Evolutionary conservation across 2,329 filamentous ascomycete genomes (phyloP).

Genomic region (Colletotrichum horii): DNA sequence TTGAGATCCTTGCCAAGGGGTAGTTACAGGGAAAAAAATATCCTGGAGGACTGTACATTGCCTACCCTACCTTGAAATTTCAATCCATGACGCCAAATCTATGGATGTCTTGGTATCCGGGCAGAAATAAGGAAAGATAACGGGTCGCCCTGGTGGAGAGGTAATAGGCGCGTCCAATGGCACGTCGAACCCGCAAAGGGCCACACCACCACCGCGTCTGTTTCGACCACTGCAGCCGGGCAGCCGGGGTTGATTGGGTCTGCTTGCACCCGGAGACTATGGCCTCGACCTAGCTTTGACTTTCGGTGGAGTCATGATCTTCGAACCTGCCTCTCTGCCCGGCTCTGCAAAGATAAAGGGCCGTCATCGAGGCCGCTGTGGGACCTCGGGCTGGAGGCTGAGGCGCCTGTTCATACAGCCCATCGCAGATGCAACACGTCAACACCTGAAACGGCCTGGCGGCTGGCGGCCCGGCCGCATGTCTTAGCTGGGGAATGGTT

Average conservation of each 20-base stretch:
- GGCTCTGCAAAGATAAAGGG: background rate
- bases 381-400: constrained; percentile 5
- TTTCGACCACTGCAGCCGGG: background rate
- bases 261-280: constrained; percentile 2
- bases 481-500: background rate
- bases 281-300: background rate
- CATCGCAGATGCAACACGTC: background rate
- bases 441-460: constrained; percentile 15
- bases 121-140: background rate
- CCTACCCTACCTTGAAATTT: background rate
- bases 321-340: background rate
- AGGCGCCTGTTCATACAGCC: constrained; percentile 18
- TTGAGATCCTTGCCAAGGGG: too few species aligned
- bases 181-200: background rate
- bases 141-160: background rate
- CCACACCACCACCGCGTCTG: background rate
- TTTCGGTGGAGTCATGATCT: background rate
- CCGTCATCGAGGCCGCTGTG: background rate
- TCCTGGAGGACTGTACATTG: too few species aligned
- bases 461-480: constrained; percentile 14
- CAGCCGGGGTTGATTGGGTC: constrained; percentile 13
- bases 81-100: background rate
- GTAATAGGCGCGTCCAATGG: constrained; percentile 5
- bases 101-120: background rate
- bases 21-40: too few species aligned